Evolutionary conservation across 192 early-diverging fungal genomes (phyloP), one percentile per base, ranked within the genome.

Genomic region (Umbelopsis sp.): DNA sequence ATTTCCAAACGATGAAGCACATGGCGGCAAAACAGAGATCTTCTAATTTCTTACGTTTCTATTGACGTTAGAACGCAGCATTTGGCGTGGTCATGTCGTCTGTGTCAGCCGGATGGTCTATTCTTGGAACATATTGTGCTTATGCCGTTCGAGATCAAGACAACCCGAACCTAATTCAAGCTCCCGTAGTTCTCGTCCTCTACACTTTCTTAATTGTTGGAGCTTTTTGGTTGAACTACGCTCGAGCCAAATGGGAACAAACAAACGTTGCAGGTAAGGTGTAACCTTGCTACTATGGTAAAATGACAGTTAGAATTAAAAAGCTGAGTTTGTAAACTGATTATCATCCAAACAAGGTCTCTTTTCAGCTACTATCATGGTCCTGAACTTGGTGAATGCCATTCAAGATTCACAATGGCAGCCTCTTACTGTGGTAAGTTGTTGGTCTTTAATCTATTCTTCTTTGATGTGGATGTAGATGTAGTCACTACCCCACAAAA

Each of bases 231-330:
- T 50, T 77, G 25, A 77, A 71, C 32, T 70, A 73, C 10, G 52
- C 72, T 45, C 54, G 76, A 7, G 76, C 66, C 16, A 77, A 72
- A 50, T 47, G 73, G 6, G 71, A 77, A 21, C 76, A 77, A 66
- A 72, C 68, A 24, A 77, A 77, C 47, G 68, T 70, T n/a, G 76
- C 71, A 59, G 76, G 76, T 77, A 72, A 76, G 44, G 47, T 49
- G 47, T 49, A 49, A 49, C 47, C 47, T 49, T 49, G 38, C 47
- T 49, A 49, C 3, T 12, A n/a, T n/a, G n/a, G n/a, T n/a, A n/a
- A n/a, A n/a, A n/a, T n/a, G n/a, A n/a, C 45, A 47, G 11, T 47
- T 3, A n/a, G 45, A 3, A 3, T 3, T 20, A 2, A 21, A 17
- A 16, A 16, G 16, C 47, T 49, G 47, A 49, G 38, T 41, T 53